Conservation (phyloP, 1,139 yeast species). For the Saccharomycopsis hybrid region DNA sequence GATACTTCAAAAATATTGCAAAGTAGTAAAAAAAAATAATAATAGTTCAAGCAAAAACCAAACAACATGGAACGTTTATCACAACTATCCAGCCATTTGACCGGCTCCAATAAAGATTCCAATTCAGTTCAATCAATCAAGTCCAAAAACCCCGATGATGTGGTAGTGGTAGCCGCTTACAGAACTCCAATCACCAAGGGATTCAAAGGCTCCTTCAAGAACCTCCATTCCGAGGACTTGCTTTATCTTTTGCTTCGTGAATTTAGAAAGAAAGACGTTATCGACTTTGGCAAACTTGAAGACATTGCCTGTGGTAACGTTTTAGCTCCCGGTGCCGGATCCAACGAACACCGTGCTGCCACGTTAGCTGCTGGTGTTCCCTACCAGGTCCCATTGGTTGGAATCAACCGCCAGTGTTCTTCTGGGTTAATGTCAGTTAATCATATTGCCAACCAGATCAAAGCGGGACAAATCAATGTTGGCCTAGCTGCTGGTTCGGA, state of each 20-base stretch:
- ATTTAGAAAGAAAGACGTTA: slow-evolving; percentile 52
- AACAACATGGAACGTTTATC: slow-evolving; percentile 50
- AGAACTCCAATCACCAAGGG: slow-evolving; percentile 88
- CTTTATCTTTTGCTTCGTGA: slow-evolving; percentile 58
- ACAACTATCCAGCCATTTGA: slow-evolving; percentile 52
- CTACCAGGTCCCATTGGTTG: slow-evolving; percentile 63
- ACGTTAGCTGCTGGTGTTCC: slow-evolving; percentile 70
- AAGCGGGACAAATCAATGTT: slow-evolving; percentile 79
- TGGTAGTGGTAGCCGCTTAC: slow-evolving; percentile 80
- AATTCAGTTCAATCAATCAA: slow-evolving; percentile 28
- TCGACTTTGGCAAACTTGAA: slow-evolving; percentile 62
- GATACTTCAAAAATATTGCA: too few species aligned
- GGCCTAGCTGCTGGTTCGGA: slow-evolving; percentile 93
- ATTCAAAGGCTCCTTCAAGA: slow-evolving; percentile 75
- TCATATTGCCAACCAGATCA: slow-evolving; percentile 83
- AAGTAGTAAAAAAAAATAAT: too few species aligned
- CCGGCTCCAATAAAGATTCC: slow-evolving; percentile 28
- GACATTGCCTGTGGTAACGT: slow-evolving; percentile 89
- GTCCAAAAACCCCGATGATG: slow-evolving; percentile 74
- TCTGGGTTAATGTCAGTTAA: slow-evolving; percentile 88
- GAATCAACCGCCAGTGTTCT: slow-evolving; percentile 90
- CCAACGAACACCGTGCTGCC: slow-evolving; percentile 87
- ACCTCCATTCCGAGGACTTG: slow-evolving; percentile 68
- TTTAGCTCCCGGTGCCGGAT: slow-evolving; percentile 86
- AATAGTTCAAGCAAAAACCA: too few species aligned